A percentile compares a stretch with the other conserved stretches of the same genome.
These are phyloP conservation scores for Candida insectalens DNA, from an alignment of 805 yeast genomes.

Conservation along the genomic window DNA sequence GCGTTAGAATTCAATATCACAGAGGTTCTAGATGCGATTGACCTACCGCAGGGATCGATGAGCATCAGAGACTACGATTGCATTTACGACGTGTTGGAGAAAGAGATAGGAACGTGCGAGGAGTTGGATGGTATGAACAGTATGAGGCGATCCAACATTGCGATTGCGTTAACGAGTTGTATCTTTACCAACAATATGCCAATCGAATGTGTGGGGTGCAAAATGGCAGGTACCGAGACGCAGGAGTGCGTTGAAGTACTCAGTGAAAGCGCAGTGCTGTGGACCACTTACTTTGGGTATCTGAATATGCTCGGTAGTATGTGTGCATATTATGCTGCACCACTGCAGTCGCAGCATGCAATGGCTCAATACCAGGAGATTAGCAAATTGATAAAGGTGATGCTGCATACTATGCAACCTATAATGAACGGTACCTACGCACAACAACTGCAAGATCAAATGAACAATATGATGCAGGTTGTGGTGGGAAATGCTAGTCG, in stretches of 20 bases:
- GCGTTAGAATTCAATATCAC: neutral
- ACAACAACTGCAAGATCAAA: neutral
- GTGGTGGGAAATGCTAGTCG: too few species aligned
- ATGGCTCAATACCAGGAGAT: neutral
- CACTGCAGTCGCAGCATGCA: constrained; percentile 2
- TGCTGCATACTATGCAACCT: neutral
- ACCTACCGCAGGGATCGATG: neutral
- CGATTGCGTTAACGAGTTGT: constrained; percentile 11
- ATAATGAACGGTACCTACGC: neutral
- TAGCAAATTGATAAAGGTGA: neutral
- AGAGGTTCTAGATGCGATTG: too few species aligned
- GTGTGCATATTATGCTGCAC: constrained; percentile 4
- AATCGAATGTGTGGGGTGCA: constrained; percentile 1
- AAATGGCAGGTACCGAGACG: neutral
- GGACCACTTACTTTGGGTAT: constrained; percentile 17
- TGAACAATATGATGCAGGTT: too few species aligned
- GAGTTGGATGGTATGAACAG: neutral
- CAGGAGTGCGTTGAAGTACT: constrained; percentile 7
- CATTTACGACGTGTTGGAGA: neutral
- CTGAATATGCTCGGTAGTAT: constrained; percentile 7
- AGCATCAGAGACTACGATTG: constrained; percentile 1
- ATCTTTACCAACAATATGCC: constrained; percentile 4
- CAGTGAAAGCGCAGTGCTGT: constrained; percentile 4
- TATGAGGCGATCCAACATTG: neutral
- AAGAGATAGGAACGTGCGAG: constrained; percentile 1